Evolutionary conservation across 1,284 basidiomycete genomes (phyloP).

Genomic region (Ganoderma lucidum): DNA sequence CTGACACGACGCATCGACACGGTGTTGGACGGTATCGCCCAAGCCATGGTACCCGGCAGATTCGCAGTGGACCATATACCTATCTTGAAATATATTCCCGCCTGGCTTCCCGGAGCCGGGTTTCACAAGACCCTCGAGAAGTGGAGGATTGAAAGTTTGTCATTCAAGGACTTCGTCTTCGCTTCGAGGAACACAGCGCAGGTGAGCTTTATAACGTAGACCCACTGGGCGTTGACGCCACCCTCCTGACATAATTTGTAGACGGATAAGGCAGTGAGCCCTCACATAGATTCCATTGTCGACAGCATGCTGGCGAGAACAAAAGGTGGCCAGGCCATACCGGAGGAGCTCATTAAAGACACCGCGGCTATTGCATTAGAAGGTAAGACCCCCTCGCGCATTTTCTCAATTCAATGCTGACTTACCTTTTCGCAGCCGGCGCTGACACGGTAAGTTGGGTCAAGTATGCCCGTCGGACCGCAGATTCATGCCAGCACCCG

Average conservation of each 20-base stretch:
- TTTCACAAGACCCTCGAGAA: constrained; percentile 35
- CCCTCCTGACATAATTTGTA: not conserved
- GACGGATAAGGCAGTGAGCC: not conserved
- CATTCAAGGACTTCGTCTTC: constrained; percentile 17
- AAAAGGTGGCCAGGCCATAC: not conserved
- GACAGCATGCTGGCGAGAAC: not conserved
- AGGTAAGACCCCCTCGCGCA: not conserved
- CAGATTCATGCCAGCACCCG: not conserved
- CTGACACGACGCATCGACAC: constrained; percentile 8
- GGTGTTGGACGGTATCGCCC: not conserved
- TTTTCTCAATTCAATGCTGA: not conserved
- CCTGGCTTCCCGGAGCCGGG: constrained; percentile 38
- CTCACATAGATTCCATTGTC: not conserved
- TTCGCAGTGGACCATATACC: constrained; percentile 31
- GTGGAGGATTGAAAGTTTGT: constrained; percentile 23
- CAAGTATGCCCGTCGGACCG: not conserved
- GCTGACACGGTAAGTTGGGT: constrained; percentile 20
- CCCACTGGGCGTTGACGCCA: not conserved
- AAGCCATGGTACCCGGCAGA: constrained; percentile 14
- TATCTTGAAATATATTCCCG: constrained; percentile 31
- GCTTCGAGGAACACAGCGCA: not conserved
- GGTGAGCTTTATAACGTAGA: not conserved
- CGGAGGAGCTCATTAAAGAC: not conserved
- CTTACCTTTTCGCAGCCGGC: constrained; percentile 7
- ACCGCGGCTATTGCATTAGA: not conserved